These are phyloP conservation scores for Cyberlindnera euphorbiae DNA, from an alignment of 805 yeast genomes.

Conservation along the genomic window DNA sequence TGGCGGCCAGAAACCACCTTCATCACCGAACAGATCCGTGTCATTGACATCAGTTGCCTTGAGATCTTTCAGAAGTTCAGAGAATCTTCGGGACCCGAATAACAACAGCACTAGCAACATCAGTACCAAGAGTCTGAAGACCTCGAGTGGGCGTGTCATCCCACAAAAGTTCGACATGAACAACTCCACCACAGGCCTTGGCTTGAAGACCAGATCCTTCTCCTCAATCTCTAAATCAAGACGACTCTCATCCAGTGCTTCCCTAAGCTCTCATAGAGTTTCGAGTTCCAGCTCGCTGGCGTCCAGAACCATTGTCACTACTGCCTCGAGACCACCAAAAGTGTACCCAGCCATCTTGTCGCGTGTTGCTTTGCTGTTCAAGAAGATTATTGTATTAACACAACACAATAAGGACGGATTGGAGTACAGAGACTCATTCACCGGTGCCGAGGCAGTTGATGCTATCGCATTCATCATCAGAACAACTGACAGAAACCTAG, in stretches of 20 bases:
- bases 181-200: slow-evolving; percentile 27
- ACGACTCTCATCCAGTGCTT: slow-evolving; percentile 23
- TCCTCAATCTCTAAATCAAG: slow-evolving; percentile 31
- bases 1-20: slow-evolving; percentile 12
- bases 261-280: slow-evolving; percentile 21
- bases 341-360: slow-evolving; percentile 91
- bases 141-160: slow-evolving; percentile 39
- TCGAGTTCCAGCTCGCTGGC: slow-evolving; percentile 22
- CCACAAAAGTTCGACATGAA: slow-evolving; percentile 42
- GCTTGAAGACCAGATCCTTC: slow-evolving; percentile 43
- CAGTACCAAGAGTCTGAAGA: slow-evolving; percentile 28
- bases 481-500: slow-evolving; percentile 88
- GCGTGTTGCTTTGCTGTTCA: slow-evolving; percentile 74
- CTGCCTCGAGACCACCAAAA: slow-evolving; percentile 47
- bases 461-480: slow-evolving; percentile 79
- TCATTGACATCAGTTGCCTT: slow-evolving; percentile 32
- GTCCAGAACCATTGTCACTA: slow-evolving; percentile 42
- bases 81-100: slow-evolving; percentile 17
- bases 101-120: slow-evolving; percentile 18
- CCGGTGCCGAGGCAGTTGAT: slow-evolving; percentile 93
- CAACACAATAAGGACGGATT: slow-evolving; percentile 87
- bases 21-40: slow-evolving; percentile 30
- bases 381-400: slow-evolving; percentile 62
- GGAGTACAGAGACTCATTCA: slow-evolving; percentile 87
- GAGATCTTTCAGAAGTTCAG: slow-evolving; percentile 27